Evolutionary conservation across 1,284 basidiomycete species (phyloP).

Genomic region (Tausonia pullulans): DNA sequence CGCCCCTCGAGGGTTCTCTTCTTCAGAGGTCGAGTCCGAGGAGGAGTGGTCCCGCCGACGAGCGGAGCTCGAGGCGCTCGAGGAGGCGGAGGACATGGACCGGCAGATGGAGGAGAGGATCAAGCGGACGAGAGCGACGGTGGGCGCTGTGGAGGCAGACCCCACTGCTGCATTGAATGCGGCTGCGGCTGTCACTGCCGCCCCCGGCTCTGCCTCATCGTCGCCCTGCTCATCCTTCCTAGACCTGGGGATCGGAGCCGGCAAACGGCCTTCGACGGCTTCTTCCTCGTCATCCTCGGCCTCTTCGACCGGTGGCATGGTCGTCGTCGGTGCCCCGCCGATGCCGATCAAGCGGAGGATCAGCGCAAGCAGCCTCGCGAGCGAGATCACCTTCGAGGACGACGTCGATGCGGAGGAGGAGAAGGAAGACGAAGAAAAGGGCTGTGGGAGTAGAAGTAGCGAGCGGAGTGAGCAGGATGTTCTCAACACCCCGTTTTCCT

Average conservation of each 20-base stretch:
- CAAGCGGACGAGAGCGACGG: constrained; percentile 48
- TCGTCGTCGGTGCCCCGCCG: background rate
- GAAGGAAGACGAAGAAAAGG: background rate
- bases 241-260: background rate
- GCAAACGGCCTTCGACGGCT: background rate
- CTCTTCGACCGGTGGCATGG: background rate
- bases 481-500: background rate
- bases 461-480: background rate
- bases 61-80: constrained; percentile 50
- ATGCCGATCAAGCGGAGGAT: constrained; percentile 7
- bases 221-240: background rate
- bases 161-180: constrained; percentile 59
- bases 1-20: constrained; percentile 37
- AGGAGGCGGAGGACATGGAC: constrained; percentile 63
- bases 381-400: constrained; percentile 43
- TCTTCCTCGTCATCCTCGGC: background rate
- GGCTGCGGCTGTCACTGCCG: constrained; percentile 41
- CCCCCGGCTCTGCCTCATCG: background rate
- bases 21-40: constrained; percentile 45
- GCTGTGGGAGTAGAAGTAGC: background rate
- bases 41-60: constrained; percentile 73
- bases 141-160: constrained; percentile 41
- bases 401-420: constrained; percentile 58
- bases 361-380: constrained; percentile 46
- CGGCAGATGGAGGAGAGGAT: constrained; percentile 67